These are phyloP conservation scores for Podila epigama DNA, from an alignment of 192 early-diverging fungal species.

Conservation along the genomic window DNA sequence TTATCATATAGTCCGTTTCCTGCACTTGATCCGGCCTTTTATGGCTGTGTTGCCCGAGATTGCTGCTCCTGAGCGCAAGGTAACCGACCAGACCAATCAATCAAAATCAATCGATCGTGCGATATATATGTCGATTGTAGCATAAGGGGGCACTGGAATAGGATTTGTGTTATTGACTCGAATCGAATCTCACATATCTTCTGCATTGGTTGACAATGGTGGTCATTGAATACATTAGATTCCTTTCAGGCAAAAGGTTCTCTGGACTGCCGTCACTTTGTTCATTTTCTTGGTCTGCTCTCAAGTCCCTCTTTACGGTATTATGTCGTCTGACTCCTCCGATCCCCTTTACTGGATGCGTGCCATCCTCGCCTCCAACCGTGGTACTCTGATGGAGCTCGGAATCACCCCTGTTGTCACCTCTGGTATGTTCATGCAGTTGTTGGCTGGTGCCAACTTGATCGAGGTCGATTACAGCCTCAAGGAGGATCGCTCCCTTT, in stretches of 20 bases:
- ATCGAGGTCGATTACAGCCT: conserved; percentile 99
- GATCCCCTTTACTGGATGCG: conserved; percentile 99
- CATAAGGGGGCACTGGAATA: too few relatives aligned
- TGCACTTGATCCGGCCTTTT: conserved; percentile 97
- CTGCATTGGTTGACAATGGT: too few relatives aligned
- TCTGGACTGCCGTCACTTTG: conserved; percentile 99
- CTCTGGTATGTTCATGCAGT: conserved; percentile 99
- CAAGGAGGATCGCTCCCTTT: conserved; percentile 98
- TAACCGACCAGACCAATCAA: too few relatives aligned
- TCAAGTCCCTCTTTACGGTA: conserved; percentile 99
- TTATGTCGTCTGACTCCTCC: conserved; percentile 99
- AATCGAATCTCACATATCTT: too few relatives aligned
- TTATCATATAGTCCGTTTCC: conserved; percentile 80
- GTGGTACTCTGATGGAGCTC: conserved; percentile 99
- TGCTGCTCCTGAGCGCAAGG: conserved; percentile 96
- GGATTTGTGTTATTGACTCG: too few relatives aligned
- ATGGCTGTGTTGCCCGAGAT: conserved; percentile 99
- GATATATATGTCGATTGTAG: too few relatives aligned
- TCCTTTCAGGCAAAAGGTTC: conserved; percentile 97
- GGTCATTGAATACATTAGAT: conserved; percentile 61
- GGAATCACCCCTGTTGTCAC: conserved; percentile 99
- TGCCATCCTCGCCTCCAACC: conserved; percentile 99
- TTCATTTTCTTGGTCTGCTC: conserved; percentile 99
- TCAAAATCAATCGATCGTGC: too few relatives aligned
- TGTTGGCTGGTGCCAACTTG: conserved; percentile 97